Conservation (phyloP, 2,329 filamentous ascomycete species). For the Pseudogymnoascus sp. region DNA sequence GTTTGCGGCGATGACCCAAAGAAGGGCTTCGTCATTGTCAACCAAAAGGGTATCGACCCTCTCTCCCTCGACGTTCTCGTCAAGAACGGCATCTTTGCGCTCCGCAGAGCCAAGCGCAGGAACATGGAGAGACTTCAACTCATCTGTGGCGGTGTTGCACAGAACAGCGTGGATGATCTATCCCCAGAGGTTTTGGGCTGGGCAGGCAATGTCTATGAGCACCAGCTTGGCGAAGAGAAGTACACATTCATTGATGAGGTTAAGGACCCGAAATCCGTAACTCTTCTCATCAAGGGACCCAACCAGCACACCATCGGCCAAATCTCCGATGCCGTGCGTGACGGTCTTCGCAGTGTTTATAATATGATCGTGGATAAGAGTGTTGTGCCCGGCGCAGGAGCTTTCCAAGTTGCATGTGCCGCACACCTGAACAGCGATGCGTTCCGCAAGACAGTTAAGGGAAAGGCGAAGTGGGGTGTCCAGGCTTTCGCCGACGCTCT, state of each 20-base stretch:
- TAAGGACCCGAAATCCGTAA: conserved; percentile 97
- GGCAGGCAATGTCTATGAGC: conserved; percentile 95
- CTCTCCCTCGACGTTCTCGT: conserved; percentile 90
- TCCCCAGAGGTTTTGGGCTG: conserved; percentile 83
- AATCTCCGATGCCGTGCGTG: conserved; percentile 91
- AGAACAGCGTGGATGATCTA: conserved; percentile 95
- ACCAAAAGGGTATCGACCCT: conserved; percentile 98
- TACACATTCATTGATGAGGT: conserved; percentile 98
- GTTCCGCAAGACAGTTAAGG: conserved; percentile 87
- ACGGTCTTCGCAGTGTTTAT: conserved; percentile 92
- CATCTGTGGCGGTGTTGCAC: conserved; percentile 80
- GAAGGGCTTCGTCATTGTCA: conserved; percentile 96
- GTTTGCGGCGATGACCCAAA: conserved; percentile 88
- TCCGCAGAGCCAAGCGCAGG: conserved; percentile 89
- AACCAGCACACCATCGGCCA: conserved; percentile 95
- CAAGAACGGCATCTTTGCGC: conserved; percentile 94
- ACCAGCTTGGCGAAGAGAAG: conserved; percentile 96
- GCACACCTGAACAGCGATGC: conserved; percentile 78
- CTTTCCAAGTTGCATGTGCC: conserved; percentile 92
- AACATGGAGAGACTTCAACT: conserved; percentile 99
- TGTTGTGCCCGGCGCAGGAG: conserved; percentile 87
- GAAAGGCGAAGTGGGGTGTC: conserved; percentile 95
- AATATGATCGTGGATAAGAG: conserved; percentile 99
- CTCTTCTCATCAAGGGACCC: conserved; percentile 93
- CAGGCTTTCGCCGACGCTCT: conserved; percentile 91